phyloP scores from a whole-genome alignment of 108 stramenopile genomes.

The Epipyxis sp. region DNA sequence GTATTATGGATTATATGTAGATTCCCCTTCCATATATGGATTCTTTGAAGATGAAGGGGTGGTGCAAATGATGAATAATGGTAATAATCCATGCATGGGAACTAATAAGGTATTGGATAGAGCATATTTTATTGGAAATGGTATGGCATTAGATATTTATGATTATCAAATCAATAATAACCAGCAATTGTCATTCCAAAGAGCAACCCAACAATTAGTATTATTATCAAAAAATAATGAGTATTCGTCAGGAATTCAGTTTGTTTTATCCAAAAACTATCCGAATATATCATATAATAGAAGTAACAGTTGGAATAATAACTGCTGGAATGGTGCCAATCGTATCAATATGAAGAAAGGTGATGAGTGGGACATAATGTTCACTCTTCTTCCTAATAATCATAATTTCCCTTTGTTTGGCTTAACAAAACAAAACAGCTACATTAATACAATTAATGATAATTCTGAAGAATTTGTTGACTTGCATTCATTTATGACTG shows the following conservation, averaged over 20 bases:
- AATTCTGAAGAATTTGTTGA: neutral
- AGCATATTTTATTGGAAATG: neutral
- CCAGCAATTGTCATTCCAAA: no score
- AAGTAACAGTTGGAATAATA: neutral
- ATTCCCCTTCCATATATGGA: neutral
- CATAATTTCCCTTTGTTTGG: neutral
- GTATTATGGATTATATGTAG: neutral
- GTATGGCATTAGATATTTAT: neutral
- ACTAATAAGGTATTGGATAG: neutral
- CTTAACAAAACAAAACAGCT: neutral
- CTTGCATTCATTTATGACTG: neutral
- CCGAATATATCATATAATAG: neutral
- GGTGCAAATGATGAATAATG: constrained; percentile 21
- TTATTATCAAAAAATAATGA: neutral
- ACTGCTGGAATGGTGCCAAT: constrained; percentile 11
- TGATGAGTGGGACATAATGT: neutral
- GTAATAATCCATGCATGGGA: neutral
- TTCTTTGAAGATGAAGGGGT: neutral
- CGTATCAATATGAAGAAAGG: neutral
- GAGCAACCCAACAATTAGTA: neutral
- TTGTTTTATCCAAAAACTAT: neutral
- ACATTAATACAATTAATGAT: no score
- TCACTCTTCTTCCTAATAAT: constrained; percentile 16
- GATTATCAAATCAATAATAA: no score
- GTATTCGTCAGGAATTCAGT: neutral